phyloP scores from a whole-genome alignment of 176 grass and related monocot species.

The Oryza australiensis region DNA sequence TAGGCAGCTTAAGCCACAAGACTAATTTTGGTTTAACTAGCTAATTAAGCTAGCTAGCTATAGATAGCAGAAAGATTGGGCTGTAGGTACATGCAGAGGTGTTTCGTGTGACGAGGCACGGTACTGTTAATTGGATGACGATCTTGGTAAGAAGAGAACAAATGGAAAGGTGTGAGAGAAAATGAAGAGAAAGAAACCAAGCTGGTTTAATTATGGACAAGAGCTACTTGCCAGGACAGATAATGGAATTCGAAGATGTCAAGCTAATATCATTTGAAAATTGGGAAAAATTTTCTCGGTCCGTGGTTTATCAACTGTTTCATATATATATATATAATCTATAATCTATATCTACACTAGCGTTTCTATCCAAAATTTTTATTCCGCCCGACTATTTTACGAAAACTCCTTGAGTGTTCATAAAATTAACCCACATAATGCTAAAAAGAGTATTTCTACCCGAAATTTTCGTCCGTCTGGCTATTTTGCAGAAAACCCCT shows the following conservation, averaged over 20 bases:
- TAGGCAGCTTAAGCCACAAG: conserved; percentile 39
- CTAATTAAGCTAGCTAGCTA: not conserved
- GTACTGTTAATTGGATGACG: not conserved
- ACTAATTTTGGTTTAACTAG: conserved; percentile 19
- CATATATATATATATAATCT: no score
- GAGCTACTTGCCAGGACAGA: not conserved
- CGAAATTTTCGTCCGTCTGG: no score
- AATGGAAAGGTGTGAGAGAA: not conserved
- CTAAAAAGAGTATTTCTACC: no score
- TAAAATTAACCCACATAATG: no score
- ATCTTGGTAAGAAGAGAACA: not conserved
- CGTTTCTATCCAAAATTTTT: no score
- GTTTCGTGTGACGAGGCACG: conserved; percentile 38
- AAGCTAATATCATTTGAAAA: not conserved
- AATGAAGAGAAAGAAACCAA: not conserved
- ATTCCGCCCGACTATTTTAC: no score
- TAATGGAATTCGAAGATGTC: not conserved
- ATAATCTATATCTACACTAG: no score
- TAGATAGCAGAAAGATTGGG: not conserved
- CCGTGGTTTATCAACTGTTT: not conserved
- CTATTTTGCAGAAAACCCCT: no score
- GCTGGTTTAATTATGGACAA: not conserved
- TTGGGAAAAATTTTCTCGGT: not conserved
- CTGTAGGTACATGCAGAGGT: conserved; percentile 16
- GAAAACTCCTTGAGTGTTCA: no score